A percentile compares a stretch with the other conserved stretches of the same genome.
Evolutionary conservation across 306 rosid species (phyloP).

Genomic region (Styphnolobium japonicum): DNA sequence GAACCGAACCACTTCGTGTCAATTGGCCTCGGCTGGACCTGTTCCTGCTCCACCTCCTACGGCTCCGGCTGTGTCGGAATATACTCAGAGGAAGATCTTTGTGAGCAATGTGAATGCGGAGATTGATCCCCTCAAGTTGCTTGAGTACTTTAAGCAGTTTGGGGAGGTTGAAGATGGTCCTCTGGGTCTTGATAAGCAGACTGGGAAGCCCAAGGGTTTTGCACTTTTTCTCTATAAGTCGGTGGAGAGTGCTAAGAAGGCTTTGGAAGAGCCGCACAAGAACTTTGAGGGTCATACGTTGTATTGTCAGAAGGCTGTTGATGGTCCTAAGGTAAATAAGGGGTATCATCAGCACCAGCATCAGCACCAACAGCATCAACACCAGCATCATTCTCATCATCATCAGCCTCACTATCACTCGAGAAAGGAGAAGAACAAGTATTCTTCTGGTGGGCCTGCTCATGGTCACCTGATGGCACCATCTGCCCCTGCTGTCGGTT

Average conservation of each 20-base stretch:
- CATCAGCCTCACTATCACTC: slow-evolving; percentile 45
- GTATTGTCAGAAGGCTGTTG: slow-evolving; percentile 67
- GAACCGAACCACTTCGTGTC: slow-evolving; percentile 48
- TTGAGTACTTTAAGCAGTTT: slow-evolving; percentile 50
- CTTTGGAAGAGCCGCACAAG: slow-evolving; percentile 66
- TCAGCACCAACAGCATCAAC: slow-evolving; percentile 28
- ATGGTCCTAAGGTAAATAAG: slow-evolving; percentile 58
- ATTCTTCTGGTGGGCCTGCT: slow-evolving; percentile 40
- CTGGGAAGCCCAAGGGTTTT: slow-evolving; percentile 63
- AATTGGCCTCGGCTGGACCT: slow-evolving; percentile 62
- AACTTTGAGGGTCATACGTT: slow-evolving; percentile 52
- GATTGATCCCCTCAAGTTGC: slow-evolving; percentile 47
- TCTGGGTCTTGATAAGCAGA: slow-evolving; percentile 54
- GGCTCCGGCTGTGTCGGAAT: slow-evolving; percentile 36
- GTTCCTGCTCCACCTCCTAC: slow-evolving; percentile 49
- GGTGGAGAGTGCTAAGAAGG: slow-evolving; percentile 53
- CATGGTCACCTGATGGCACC: slow-evolving; percentile 61
- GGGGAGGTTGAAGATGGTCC: slow-evolving; percentile 78
- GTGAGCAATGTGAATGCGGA: slow-evolving; percentile 63
- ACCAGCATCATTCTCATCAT: slow-evolving; percentile 33
- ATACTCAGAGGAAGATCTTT: slow-evolving; percentile 60
- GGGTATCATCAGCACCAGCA: slow-evolving; percentile 47
- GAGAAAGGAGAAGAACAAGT: slow-evolving; percentile 59
- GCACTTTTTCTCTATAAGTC: slow-evolving; percentile 52
- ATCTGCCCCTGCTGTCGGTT: slow-evolving; percentile 50